Evolutionary conservation across 768 basidiomycete species (phyloP).

Genomic region (Mycena leptocephala): DNA sequence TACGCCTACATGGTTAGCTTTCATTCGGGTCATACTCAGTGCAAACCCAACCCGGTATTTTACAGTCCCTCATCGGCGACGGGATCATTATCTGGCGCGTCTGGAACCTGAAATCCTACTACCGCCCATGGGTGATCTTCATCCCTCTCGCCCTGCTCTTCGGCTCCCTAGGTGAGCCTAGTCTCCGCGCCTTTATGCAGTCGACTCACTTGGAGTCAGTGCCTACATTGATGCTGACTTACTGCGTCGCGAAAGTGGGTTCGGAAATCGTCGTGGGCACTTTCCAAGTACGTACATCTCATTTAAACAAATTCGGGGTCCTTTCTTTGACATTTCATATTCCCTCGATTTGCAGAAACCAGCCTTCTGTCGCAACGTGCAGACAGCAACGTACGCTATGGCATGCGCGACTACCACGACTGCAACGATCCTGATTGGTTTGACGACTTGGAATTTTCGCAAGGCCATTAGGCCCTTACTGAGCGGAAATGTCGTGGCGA

Average conservation of each 20-base stretch:
- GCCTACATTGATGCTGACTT: constrained; percentile 35
- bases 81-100: constrained; percentile 41
- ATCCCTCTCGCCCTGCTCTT: constrained; percentile 31
- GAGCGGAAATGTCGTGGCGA: not conserved
- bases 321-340: too few species aligned
- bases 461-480: constrained; percentile 6
- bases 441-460: constrained; percentile 35
- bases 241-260: constrained; percentile 35
- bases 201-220: constrained; percentile 13
- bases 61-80: constrained; percentile 40
- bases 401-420: constrained; percentile 34
- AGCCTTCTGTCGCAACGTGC: constrained; percentile 39
- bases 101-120: constrained; percentile 33
- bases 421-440: constrained; percentile 36
- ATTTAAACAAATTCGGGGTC: too few species aligned
- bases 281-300: too few species aligned
- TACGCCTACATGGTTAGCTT: constrained; percentile 39
- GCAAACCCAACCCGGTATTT: not conserved
- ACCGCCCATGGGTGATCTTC: constrained; percentile 32
- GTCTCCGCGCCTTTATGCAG: not conserved
- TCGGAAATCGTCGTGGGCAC: constrained; percentile 33
- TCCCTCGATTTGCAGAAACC: too few species aligned
- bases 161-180: constrained; percentile 30
- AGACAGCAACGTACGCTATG: constrained; percentile 38
- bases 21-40: not conserved